A percentile compares a stretch with the other conserved stretches of the same genome.
Conservation (phyloP, 495 filamentous ascomycete species). For the Podospora pseudoanserina region DNA sequence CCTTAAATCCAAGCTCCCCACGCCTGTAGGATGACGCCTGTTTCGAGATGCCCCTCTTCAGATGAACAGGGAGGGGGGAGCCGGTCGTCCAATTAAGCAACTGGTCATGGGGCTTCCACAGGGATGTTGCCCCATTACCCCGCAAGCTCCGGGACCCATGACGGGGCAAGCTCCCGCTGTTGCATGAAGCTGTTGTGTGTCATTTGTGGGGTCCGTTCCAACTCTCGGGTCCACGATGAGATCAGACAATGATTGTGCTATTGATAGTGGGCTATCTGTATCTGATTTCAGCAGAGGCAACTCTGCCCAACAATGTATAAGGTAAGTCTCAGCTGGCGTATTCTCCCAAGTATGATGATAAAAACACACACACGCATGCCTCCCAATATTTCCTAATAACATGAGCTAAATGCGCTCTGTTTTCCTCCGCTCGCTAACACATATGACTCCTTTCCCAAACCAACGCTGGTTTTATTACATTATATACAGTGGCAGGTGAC, state of each 20-base stretch:
- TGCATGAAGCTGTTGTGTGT: background rate
- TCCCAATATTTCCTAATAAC: background rate
- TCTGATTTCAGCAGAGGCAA: background rate
- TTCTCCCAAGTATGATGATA: background rate
- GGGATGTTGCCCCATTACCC: background rate
- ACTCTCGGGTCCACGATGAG: background rate
- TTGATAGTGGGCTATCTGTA: background rate
- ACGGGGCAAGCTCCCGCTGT: background rate
- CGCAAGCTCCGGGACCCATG: background rate
- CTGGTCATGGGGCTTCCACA: background rate
- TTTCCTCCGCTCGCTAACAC: background rate
- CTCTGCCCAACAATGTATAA: background rate
- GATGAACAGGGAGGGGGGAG: background rate
- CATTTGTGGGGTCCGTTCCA: background rate
- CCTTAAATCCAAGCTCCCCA: background rate
- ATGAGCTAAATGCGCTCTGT: background rate
- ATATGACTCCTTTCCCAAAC: background rate
- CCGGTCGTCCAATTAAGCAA: background rate
- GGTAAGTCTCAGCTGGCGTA: background rate
- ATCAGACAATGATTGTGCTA: background rate
- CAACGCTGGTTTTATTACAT: background rate
- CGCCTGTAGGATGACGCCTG: slow-evolving; percentile 4
- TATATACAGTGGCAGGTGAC: background rate
- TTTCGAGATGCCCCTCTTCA: slow-evolving; percentile 4
- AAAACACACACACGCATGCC: background rate